phyloP scores from a whole-genome alignment of 2,329 filamentous ascomycete species.

The Trichophyton verrucosum region DNA sequence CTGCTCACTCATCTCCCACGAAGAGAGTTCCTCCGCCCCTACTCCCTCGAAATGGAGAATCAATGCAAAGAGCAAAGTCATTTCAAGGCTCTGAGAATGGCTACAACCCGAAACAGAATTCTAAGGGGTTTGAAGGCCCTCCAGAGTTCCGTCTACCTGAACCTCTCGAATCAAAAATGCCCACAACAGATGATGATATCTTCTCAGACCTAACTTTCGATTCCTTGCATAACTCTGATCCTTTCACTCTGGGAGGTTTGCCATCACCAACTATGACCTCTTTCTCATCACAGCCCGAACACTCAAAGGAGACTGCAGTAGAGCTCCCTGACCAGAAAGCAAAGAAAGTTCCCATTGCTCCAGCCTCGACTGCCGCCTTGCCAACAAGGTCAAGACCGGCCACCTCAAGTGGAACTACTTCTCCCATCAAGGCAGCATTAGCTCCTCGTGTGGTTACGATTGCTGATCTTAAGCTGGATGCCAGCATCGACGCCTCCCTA shows the following conservation, averaged over 20 bases:
- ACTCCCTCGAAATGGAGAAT: slow-evolving; percentile 14
- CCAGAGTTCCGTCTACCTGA: slow-evolving; percentile 32
- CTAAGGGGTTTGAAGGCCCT: slow-evolving; percentile 43
- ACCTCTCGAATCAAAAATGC: slow-evolving; percentile 42
- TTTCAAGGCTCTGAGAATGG: slow-evolving; percentile 33
- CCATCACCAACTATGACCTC: slow-evolving; percentile 38
- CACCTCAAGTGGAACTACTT: slow-evolving; percentile 13
- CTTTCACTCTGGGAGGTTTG: slow-evolving; percentile 18
- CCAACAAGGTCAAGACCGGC: slow-evolving; percentile 12
- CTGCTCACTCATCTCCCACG: slow-evolving; percentile 29
- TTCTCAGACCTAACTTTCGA: slow-evolving; percentile 13
- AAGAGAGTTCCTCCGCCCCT: slow-evolving; percentile 21
- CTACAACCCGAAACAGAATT: slow-evolving; percentile 25
- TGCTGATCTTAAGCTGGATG: slow-evolving; percentile 39
- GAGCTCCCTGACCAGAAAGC: slow-evolving; percentile 15
- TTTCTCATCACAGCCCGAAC: slow-evolving; percentile 43
- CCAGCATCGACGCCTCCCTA: slow-evolving; percentile 49
- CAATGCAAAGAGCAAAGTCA: slow-evolving; percentile 36
- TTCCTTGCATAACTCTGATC: slow-evolving; percentile 12
- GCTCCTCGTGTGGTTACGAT: slow-evolving; percentile 35
- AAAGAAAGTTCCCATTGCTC: slow-evolving; percentile 22
- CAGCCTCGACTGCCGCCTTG: slow-evolving; percentile 15
- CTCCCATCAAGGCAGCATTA: slow-evolving; percentile 25
- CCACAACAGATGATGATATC: slow-evolving; percentile 10
- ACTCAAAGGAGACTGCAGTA: slow-evolving; percentile 31